Evolutionary conservation across 352 stramenopile genomes (phyloP), one percentile per base, ranked within the genome.

Genomic region (Phytophthora parvispora): DNA sequence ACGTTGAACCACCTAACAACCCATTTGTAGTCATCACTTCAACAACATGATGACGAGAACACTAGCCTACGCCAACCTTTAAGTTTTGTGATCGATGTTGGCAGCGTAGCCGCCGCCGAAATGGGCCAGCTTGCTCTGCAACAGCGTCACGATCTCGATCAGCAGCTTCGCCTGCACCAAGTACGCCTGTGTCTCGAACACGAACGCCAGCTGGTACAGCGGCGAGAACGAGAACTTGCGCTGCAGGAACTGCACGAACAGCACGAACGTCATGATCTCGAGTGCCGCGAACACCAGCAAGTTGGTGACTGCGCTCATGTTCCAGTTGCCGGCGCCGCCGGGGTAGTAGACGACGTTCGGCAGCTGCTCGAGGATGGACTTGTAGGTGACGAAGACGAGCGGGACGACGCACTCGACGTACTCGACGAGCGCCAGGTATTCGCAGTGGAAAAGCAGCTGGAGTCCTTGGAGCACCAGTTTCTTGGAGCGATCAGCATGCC

Each of bases 351-450:
- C 32, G 27, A 65, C 67, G 29, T 78, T 78, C 10, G 78, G 76
- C 9, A 87, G 45, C 16, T 78, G 27, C 29, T 66, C 64, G 4
- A 87, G 53, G 43, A 74, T 48, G 16, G 69, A 49, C 32, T 78
- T 71, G 57, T 80, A 82, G 12, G 64, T n/a, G 5, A 58, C 69
- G 38, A 77, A 85, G 2, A 80, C 45, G 9, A 74, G 54, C 6
- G 77, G 77, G 18, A 83, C 60, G 22, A 83, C 48, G n/a, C 71
- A 79, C 57, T 81, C 74, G 29, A 85, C 60, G 58, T 85, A 85
- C 45, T 85, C 74, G 24, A 72, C 63, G 1, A 85, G 51, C 3
- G 67, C 36, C 12, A 81, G 63, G 36, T 74, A 76, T 59, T 83
- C 77, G 29, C 69, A 77, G 25, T 64, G 65, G 55, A 79, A 85